A percentile compares a stretch with the other conserved stretches of the same genome.
Evolutionary conservation across 179 eudicot species (phyloP).

Genomic region (Actinidia polygama): DNA sequence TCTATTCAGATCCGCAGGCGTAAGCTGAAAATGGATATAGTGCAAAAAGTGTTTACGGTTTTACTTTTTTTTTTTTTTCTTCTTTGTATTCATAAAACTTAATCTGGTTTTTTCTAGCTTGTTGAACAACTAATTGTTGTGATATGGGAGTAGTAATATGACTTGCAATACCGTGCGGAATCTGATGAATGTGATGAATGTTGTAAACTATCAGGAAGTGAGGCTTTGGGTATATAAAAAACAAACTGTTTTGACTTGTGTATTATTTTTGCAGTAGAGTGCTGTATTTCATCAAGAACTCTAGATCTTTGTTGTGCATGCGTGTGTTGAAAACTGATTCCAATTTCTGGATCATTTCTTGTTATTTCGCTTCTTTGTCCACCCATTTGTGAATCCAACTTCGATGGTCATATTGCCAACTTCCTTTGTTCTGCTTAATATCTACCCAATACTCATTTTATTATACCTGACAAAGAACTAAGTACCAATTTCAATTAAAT

Average conservation of each 20-base stretch:
- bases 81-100: background rate
- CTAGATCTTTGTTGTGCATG: background rate
- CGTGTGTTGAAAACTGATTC: background rate
- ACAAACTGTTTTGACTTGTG: background rate
- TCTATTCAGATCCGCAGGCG: background rate
- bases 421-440: background rate
- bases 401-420: background rate
- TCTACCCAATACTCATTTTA: background rate
- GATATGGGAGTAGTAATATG: background rate
- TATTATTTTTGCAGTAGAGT: background rate
- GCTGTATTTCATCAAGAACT: background rate
- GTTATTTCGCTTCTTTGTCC: background rate
- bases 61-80: background rate
- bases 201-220: background rate
- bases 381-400: background rate
- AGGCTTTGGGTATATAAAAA: background rate
- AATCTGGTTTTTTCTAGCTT: background rate
- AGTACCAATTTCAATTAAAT: background rate
- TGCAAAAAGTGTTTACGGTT: background rate
- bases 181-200: background rate
- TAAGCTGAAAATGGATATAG: slow-evolving; percentile 5
- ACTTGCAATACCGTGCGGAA: background rate
- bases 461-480: background rate
- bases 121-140: background rate
- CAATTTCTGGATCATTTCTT: background rate